These are phyloP conservation scores for Hypoxylon subgilvum DNA, from an alignment of 495 filamentous ascomycete genomes.

Conservation along the genomic window DNA sequence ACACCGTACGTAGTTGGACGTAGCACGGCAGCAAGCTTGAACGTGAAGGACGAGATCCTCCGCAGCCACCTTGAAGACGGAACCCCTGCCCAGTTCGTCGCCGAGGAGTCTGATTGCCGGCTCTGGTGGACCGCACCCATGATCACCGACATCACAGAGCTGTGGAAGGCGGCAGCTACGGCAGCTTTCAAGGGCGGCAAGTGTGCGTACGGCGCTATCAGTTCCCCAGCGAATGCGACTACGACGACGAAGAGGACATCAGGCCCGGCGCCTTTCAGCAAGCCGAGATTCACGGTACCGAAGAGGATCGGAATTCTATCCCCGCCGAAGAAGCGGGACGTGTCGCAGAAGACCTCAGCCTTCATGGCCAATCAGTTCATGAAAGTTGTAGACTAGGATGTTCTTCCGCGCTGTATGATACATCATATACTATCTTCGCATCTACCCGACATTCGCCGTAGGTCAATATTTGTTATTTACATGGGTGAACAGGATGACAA, in stretches of 20 bases:
- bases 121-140: slow-evolving; percentile 61
- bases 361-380: slow-evolving; percentile 40
- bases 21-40: slow-evolving; percentile 41
- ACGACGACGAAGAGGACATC: slow-evolving; percentile 21
- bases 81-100: slow-evolving; percentile 57
- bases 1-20: slow-evolving; percentile 49
- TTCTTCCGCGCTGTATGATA: slow-evolving; percentile 2
- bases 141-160: slow-evolving; percentile 49
- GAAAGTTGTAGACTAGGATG: slow-evolving; percentile 39
- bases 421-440: neutral
- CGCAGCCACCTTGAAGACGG: slow-evolving; percentile 43
- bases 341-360: slow-evolving; percentile 23
- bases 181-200: slow-evolving; percentile 47
- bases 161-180: slow-evolving; percentile 56
- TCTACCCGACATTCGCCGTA: neutral
- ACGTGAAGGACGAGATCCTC: slow-evolving; percentile 52
- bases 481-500: too few relatives aligned
- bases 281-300: slow-evolving; percentile 29
- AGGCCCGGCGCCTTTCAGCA: slow-evolving; percentile 27
- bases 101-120: slow-evolving; percentile 61
- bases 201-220: slow-evolving; percentile 42
- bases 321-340: slow-evolving; percentile 15
- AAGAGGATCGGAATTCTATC: slow-evolving; percentile 18
- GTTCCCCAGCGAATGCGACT: slow-evolving; percentile 9
- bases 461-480: slow-evolving; percentile 3